Evolutionary conservation across 805 yeast genomes (phyloP), one percentile per base, ranked within the genome.

Genomic region (Saccharomycopsis microspora): DNA sequence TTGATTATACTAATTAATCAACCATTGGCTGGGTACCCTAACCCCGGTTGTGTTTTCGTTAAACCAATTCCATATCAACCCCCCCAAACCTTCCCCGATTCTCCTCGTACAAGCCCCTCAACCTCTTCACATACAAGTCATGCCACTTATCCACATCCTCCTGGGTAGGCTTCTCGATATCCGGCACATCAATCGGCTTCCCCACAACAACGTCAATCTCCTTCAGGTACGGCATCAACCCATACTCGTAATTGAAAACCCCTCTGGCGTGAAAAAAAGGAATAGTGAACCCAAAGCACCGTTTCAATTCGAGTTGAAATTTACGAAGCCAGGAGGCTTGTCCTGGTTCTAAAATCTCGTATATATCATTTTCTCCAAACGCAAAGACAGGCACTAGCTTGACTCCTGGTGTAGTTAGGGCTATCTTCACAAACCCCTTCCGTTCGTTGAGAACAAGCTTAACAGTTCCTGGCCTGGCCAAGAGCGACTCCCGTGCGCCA

Each of bases 181-280:
- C 42, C 4, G 85, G 83, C 4, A 81, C 70, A 44, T 69, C 66
- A 29, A 82, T 78, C 4, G 94, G 89, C 28, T 64, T 66, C 0
- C 94, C 95, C 34, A 78, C 67, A 49, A 85, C 94, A 9, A 93
- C 71, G 53, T 85, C 72, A 47, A 93, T 80, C 3, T 85, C 85
- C 46, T 81, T 75, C 55, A 97, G 71, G 61, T 77, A 89, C 1
- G 98, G 97, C 49, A 93, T 64, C 32, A 93, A 65, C 0, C 98
- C 98, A 65, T 84, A 85, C 60, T 88, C 96, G 57, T 89, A 85
- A 58, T 90, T 86, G 65, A 90, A 89, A 0, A 93, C 70, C 0
- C 97, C 97, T 41, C 97, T 70, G 1, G 96, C 96, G 60, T 85
- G 82, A 65, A 93, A 84, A 43, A 93, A 75, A 1, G 98, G 98